Evolutionary conservation across 2,329 filamentous ascomycete species (phyloP).

Genomic region (Onygenales sp.): DNA sequence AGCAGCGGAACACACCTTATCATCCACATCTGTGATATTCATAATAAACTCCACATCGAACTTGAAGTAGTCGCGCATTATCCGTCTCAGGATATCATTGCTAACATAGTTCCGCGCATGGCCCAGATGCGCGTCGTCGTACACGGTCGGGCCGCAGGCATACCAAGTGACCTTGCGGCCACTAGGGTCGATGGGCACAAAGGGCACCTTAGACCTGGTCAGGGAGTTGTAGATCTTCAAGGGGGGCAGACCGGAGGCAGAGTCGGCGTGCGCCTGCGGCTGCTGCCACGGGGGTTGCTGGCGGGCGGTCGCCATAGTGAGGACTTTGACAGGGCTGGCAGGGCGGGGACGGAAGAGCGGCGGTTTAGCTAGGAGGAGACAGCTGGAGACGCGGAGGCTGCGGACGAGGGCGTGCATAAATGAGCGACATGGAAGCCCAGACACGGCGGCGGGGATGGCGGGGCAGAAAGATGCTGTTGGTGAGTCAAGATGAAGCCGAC

Average conservation of each 20-base stretch:
- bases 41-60: conserved; percentile 81
- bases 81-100: conserved; percentile 77
- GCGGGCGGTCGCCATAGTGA: conserved; percentile 20
- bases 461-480: neutral
- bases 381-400: neutral
- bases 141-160: conserved; percentile 78
- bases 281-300: conserved; percentile 39
- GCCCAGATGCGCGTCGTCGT: conserved; percentile 71
- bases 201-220: conserved; percentile 63
- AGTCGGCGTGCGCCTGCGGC: conserved; percentile 23
- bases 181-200: conserved; percentile 60
- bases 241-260: conserved; percentile 35
- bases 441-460: neutral
- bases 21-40: conserved; percentile 83
- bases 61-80: conserved; percentile 72
- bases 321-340: neutral
- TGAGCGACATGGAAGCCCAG: neutral
- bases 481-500: neutral
- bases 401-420: conserved; percentile 4
- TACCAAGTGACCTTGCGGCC: conserved; percentile 71
- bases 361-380: conserved; percentile 1
- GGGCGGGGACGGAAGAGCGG: neutral
- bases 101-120: conserved; percentile 87
- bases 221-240: conserved; percentile 75
- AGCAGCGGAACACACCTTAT: conserved; percentile 44